These are phyloP conservation scores for Globisporangium megalacanthum DNA, from an alignment of 352 stramenopile species.

Conservation along the genomic window DNA sequence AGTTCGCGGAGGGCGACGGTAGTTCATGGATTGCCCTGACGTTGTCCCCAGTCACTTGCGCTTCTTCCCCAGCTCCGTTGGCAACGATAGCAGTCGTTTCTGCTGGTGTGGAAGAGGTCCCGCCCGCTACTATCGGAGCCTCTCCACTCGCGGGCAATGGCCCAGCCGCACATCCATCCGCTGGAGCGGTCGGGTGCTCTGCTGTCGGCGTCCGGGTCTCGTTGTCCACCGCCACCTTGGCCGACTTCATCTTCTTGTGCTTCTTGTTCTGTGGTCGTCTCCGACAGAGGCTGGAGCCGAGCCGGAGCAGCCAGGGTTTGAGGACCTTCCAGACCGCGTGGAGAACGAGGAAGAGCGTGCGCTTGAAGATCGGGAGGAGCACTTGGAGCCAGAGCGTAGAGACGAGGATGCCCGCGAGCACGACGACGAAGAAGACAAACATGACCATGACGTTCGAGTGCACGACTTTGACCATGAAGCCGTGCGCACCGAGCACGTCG, in stretches of 20 bases:
- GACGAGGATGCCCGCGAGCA: slow-evolving; percentile 36
- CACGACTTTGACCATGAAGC: slow-evolving; percentile 66
- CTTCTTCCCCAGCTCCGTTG: too few relatives aligned
- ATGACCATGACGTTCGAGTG: slow-evolving; percentile 69
- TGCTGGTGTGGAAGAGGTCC: background rate
- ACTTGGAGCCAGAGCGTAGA: slow-evolving; percentile 49
- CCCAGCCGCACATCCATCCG: too few relatives aligned
- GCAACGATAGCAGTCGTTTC: background rate
- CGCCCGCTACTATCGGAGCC: too few relatives aligned
- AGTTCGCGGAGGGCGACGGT: too few relatives aligned
- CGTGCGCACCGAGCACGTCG: slow-evolving; percentile 38
- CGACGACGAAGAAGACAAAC: slow-evolving; percentile 45
- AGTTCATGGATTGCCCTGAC: background rate
- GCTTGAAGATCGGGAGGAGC: slow-evolving; percentile 42
- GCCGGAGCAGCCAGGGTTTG: background rate
- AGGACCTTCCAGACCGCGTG: background rate
- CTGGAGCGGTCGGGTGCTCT: background rate
- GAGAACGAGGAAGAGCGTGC: slow-evolving; percentile 33
- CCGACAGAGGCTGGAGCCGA: background rate
- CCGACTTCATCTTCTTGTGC: background rate
- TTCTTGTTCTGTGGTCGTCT: background rate
- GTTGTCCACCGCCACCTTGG: slow-evolving; percentile 2
- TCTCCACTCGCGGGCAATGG: background rate
- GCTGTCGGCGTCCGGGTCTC: background rate
- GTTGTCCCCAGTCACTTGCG: too few relatives aligned